Evolutionary conservation across 768 basidiomycete genomes (phyloP).

Genomic region (Serendipita sp.): DNA sequence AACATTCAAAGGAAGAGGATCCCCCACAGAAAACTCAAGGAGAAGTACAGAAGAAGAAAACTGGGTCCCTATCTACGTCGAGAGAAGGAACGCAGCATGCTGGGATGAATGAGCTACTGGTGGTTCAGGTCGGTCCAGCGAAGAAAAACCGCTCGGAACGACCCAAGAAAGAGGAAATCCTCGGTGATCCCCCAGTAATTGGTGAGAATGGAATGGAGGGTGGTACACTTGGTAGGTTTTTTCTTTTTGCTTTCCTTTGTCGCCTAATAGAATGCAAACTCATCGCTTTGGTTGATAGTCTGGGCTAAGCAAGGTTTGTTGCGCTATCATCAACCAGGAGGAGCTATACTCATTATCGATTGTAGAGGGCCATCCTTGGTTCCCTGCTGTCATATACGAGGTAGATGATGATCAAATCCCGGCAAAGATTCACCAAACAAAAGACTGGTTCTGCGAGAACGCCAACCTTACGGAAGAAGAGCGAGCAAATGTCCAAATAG

Average conservation of each 20-base stretch:
- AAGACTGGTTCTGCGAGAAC: slow-evolving; percentile 15
- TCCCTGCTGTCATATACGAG: slow-evolving; percentile 66
- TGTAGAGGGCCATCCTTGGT: slow-evolving; percentile 69
- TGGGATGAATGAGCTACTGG: not conserved
- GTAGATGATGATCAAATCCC: slow-evolving; percentile 46
- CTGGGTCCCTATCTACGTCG: slow-evolving; percentile 4
- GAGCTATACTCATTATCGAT: not conserved
- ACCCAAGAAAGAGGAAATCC: slow-evolving; percentile 22
- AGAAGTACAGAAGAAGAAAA: too few species aligned
- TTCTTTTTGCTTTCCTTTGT: slow-evolving; percentile 1
- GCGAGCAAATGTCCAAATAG: slow-evolving; percentile 36
- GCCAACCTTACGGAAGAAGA: slow-evolving; percentile 16
- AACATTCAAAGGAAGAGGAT: slow-evolving; percentile 4
- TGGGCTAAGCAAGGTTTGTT: slow-evolving; percentile 62
- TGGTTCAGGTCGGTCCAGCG: not conserved
- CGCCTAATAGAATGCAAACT: slow-evolving; percentile 6
- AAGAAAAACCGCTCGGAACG: slow-evolving; percentile 22
- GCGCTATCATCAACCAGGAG: not conserved
- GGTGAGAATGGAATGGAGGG: slow-evolving; percentile 11
- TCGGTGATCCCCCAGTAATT: slow-evolving; percentile 16
- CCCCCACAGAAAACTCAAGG: not conserved
- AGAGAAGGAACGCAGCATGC: not conserved
- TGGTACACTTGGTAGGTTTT: slow-evolving; percentile 47
- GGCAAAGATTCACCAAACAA: slow-evolving; percentile 15
- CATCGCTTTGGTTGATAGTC: slow-evolving; percentile 26